Evolutionary conservation across 148 eudicot species (phyloP).

Genomic region (Chenopodium berlandieri): DNA sequence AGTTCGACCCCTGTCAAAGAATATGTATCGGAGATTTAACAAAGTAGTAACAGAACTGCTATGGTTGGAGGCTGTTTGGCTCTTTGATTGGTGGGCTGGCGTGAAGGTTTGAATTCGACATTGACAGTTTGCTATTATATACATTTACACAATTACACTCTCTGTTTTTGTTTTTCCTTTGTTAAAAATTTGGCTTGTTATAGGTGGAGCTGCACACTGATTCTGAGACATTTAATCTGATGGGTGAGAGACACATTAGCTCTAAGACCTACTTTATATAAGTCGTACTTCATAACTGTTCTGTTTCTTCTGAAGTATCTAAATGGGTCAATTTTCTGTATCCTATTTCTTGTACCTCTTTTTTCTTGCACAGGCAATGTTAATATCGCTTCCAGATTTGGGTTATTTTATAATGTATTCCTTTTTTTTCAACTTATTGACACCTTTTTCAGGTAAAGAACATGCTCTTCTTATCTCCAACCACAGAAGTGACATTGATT

Average conservation of each 20-base stretch:
- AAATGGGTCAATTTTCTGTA: neutral
- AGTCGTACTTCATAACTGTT: neutral
- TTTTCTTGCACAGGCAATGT: neutral
- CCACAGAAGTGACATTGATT: constrained; percentile 75
- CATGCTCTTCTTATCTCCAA: constrained; percentile 59
- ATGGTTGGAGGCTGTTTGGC: constrained; percentile 74
- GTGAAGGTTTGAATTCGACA: constrained; percentile 42
- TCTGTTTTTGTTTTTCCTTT: neutral
- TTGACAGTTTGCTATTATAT: neutral
- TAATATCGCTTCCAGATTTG: neutral
- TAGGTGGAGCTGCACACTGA: constrained; percentile 60
- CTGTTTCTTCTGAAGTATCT: neutral
- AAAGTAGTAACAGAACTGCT: constrained; percentile 51
- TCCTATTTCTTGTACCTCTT: neutral
- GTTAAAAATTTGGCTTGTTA: constrained; percentile 1
- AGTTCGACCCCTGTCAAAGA: constrained; percentile 60
- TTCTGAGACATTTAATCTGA: constrained; percentile 45
- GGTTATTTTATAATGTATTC: neutral
- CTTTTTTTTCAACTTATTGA: constrained; percentile 5
- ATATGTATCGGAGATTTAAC: constrained; percentile 59
- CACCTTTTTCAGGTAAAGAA: constrained; percentile 57
- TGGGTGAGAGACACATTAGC: constrained; percentile 41
- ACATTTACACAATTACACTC: neutral
- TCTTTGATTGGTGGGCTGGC: constrained; percentile 89
- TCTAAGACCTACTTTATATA: neutral